These are phyloP conservation scores for Pseudonectria buxi DNA, from an alignment of 2,329 filamentous ascomycete genomes.

Conservation along the genomic window DNA sequence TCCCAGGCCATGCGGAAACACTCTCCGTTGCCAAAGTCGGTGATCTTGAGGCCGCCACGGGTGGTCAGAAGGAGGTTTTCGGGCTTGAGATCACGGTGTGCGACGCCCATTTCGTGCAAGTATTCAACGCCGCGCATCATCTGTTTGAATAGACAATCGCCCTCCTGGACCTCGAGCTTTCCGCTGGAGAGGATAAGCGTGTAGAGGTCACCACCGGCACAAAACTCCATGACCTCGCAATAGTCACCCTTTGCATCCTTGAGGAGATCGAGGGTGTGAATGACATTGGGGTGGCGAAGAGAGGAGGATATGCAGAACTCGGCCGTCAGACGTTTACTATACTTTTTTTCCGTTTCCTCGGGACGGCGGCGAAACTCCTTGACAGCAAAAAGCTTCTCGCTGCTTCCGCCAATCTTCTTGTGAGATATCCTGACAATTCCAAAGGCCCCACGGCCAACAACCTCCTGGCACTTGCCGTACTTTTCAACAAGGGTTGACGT, in stretches of 20 bases:
- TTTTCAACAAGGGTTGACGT: conserved; percentile 78
- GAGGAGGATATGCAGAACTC: conserved; percentile 99
- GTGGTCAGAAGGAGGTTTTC: conserved; percentile 93
- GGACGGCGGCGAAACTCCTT: conserved; percentile 95
- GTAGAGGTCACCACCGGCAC: conserved; percentile 91
- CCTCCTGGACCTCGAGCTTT: conserved; percentile 85
- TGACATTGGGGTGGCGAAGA: conserved; percentile 93
- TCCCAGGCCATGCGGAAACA: conserved; percentile 99
- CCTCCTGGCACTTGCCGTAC: conserved; percentile 96
- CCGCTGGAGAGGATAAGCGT: conserved; percentile 85
- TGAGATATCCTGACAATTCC: conserved; percentile 96
- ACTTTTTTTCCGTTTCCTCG: conserved; percentile 93
- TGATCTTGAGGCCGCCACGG: conserved; percentile 90
- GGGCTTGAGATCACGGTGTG: conserved; percentile 92
- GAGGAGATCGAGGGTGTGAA: conserved; percentile 90
- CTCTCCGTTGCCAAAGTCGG: conserved; percentile 97
- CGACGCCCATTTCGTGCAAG: conserved; percentile 98
- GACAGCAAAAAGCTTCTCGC: conserved; percentile 90
- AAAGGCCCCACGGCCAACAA: conserved; percentile 92
- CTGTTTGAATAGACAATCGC: conserved; percentile 98
- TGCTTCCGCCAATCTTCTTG: conserved; percentile 77
- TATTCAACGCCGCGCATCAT: conserved; percentile 99
- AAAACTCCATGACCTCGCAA: conserved; percentile 99
- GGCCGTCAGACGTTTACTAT: conserved; percentile 92
- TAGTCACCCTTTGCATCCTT: conserved; percentile 96